These are phyloP conservation scores for Papilionanthe hybrid DNA, from an alignment of 116 monocot species.

Conservation along the genomic window DNA sequence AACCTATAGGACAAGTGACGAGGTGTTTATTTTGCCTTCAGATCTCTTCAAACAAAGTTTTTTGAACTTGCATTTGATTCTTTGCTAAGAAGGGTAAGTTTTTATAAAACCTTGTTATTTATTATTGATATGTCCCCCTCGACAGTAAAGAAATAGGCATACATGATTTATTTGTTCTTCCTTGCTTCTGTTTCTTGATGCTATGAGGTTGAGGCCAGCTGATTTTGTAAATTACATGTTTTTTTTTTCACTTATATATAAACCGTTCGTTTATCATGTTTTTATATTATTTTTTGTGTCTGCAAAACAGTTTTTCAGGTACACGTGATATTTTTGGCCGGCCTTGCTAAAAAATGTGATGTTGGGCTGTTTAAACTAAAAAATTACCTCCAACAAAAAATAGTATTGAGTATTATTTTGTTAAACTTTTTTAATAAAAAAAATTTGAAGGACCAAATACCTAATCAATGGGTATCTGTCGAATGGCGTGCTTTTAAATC, in stretches of 20 bases:
- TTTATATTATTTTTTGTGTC: background rate
- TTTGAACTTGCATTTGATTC: too few relatives aligned
- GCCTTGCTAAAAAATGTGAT: too few relatives aligned
- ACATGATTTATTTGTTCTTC: background rate
- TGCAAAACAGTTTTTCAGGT: background rate
- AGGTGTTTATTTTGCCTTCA: too few relatives aligned
- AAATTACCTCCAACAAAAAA: too few relatives aligned
- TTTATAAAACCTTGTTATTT: background rate
- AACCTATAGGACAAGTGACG: too few relatives aligned
- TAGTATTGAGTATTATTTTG: too few relatives aligned
- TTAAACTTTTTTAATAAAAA: background rate
- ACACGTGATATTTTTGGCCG: too few relatives aligned
- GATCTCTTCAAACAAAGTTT: too few relatives aligned
- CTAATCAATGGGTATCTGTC: too few relatives aligned
- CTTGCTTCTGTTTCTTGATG: background rate
- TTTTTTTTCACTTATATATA: background rate
- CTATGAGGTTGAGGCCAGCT: background rate
- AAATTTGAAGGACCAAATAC: background rate
- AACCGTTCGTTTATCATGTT: background rate
- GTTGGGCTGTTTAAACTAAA: too few relatives aligned
- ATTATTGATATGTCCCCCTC: background rate
- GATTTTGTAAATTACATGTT: background rate
- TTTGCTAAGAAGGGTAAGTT: background rate
- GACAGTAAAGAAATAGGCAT: background rate
- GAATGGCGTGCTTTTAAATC: background rate